Percentiles rank a stretch among this genome's conserved stretches.
These are phyloP conservation scores for Pleurostoma richardsiae DNA, from an alignment of 2,329 filamentous ascomycete species.

Conservation along the genomic window DNA sequence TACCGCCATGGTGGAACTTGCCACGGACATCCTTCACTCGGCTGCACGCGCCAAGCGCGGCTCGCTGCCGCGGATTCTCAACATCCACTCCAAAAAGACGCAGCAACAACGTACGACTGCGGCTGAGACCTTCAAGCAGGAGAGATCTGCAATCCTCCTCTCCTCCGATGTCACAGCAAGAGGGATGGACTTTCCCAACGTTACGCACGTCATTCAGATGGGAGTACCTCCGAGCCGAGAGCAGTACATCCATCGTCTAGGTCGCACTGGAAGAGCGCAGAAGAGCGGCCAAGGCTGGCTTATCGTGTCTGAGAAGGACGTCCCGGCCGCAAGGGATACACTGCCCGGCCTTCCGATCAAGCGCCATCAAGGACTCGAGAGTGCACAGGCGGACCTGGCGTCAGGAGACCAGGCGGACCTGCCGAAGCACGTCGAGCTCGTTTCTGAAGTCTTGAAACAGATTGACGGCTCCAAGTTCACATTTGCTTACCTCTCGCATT, in stretches of 20 bases:
- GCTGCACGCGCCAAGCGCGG: slow-evolving; percentile 32
- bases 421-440: slow-evolving; percentile 37
- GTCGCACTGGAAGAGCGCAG: slow-evolving; percentile 70
- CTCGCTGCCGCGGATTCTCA: slow-evolving; percentile 33
- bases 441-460: slow-evolving; percentile 34
- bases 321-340: slow-evolving; percentile 37
- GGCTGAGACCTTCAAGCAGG: slow-evolving; percentile 65
- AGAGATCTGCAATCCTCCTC: slow-evolving; percentile 61
- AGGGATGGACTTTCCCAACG: slow-evolving; percentile 78
- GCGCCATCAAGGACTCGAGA: slow-evolving; percentile 44
- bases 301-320: slow-evolving; percentile 53
- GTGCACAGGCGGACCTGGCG: slow-evolving; percentile 46
- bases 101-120: slow-evolving; percentile 66
- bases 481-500: slow-evolving; percentile 52
- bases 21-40: slow-evolving; percentile 50
- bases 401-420: slow-evolving; percentile 38
- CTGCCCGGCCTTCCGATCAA: slow-evolving; percentile 58
- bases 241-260: slow-evolving; percentile 72
- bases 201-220: slow-evolving; percentile 75
- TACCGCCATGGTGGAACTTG: slow-evolving; percentile 66
- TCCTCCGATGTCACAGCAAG: slow-evolving; percentile 77
- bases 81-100: slow-evolving; percentile 75
- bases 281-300: slow-evolving; percentile 70
- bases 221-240: slow-evolving; percentile 61
- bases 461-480: slow-evolving; percentile 35